Evolutionary conservation across 2,329 filamentous ascomycete genomes (phyloP), one percentile per base, ranked within the genome.

Genomic region (Alternaria sp.): DNA sequence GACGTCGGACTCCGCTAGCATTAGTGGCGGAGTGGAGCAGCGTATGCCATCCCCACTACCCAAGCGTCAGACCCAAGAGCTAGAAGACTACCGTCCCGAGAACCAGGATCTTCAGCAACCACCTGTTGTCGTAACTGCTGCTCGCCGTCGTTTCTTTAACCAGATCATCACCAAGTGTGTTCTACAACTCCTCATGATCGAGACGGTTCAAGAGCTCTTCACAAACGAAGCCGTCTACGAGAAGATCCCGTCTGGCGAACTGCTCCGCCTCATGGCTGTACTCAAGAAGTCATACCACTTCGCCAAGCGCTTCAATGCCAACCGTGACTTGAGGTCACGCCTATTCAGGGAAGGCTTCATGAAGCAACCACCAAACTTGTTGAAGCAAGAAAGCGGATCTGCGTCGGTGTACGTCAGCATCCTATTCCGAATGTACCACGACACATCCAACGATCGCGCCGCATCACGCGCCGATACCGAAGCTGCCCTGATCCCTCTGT

Each of bases 121-220:
- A 63, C 93, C 95, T 0, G 87, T 97, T 6, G 92, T 96, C 1
- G 95, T 99, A 6, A 98, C 96, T 1, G 93, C 93, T 3, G 93
- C 96, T 0, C 91, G 96, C 25, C 89, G 96, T 36, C 91, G 94
- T 56, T 97, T 97, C 84, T 99, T 99, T 86, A 99, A 99, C 82
- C 92, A 95, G 71, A 99, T 99, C 80, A 99, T 99, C 80, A 97
- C 95, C 13, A 95, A 96, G 70, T 99, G 96, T 78, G 96, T 99
- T 5, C 85, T 99, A 9, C 96, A 99, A 80, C 88, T 99, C 3
- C 89, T 99, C 68, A 99, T 99, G 93, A 99, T 99, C 72, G 96
- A 99, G 80, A 99, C 96, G 0, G 96, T 99, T 45, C 96, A 97
- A 75, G 96, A 99, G 80, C 89, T 99, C 52, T 99, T 99, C 83